Evolutionary conservation across 805 yeast genomes (phyloP).

Genomic region (Candida maltosa): DNA sequence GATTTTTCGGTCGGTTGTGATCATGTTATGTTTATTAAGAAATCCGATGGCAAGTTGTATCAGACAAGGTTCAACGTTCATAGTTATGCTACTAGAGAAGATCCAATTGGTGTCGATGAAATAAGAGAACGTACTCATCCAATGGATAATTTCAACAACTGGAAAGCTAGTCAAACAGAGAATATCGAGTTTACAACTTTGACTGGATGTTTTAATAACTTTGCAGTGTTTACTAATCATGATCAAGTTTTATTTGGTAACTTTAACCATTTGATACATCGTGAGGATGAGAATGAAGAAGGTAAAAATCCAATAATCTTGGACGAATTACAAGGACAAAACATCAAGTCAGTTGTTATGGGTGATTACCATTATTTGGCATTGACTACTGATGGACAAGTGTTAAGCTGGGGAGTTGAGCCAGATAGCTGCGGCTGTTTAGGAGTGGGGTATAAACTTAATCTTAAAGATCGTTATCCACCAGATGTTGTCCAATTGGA

Average conservation of each 20-base stretch:
- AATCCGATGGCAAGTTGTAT: slow-evolving; percentile 36
- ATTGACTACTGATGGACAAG: slow-evolving; percentile 52
- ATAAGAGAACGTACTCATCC: background rate
- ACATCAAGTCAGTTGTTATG: slow-evolving; percentile 52
- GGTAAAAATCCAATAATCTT: slow-evolving; percentile 8
- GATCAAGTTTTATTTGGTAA: slow-evolving; percentile 45
- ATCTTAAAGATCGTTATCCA: slow-evolving; percentile 4
- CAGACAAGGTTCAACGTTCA: slow-evolving; percentile 27
- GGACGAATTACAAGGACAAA: slow-evolving; percentile 8
- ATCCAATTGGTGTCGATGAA: slow-evolving; percentile 3
- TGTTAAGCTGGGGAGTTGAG: slow-evolving; percentile 69
- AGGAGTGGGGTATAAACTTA: slow-evolving; percentile 47
- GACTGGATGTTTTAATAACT: slow-evolving; percentile 50
- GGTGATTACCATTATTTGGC: slow-evolving; percentile 76
- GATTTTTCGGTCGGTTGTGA: slow-evolving; percentile 59
- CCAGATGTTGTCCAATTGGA: slow-evolving; percentile 11
- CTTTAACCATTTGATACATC: slow-evolving; percentile 5
- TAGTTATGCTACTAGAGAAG: slow-evolving; percentile 10
- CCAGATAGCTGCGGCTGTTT: slow-evolving; percentile 61
- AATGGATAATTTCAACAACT: slow-evolving; percentile 14
- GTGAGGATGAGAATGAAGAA: slow-evolving; percentile 14
- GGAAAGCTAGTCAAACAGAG: slow-evolving; percentile 19
- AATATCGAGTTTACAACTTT: slow-evolving; percentile 44
- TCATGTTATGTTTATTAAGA: slow-evolving; percentile 47
- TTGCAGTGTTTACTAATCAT: slow-evolving; percentile 54